These are phyloP conservation scores for Penicillium expansum DNA, from an alignment of 2,329 filamentous ascomycete species.

Conservation along the genomic window DNA sequence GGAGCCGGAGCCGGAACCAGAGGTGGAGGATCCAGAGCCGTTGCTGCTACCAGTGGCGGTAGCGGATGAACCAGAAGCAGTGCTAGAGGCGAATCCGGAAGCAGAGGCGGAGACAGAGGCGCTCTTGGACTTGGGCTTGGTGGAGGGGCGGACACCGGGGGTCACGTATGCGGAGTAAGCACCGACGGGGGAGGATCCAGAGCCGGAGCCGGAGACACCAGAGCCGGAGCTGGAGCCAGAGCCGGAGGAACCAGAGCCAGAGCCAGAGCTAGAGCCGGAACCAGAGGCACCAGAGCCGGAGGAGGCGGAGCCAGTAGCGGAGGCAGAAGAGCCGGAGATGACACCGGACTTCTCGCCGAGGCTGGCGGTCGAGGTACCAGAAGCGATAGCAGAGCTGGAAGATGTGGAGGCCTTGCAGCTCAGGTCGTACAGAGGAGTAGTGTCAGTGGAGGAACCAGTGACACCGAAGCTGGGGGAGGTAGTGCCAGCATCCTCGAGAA, in stretches of 20 bases:
- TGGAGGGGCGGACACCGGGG: conserved; percentile 5
- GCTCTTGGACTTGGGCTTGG: conserved; percentile 10
- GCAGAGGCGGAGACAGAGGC: conserved; percentile 8
- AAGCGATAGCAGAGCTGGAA: conserved; percentile 21
- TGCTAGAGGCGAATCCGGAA: conserved; percentile 2
- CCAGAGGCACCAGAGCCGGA: not conserved
- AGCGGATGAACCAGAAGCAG: not conserved
- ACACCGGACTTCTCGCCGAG: conserved; percentile 15
- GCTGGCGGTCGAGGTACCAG: conserved; percentile 18
- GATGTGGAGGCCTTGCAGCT: conserved; percentile 28
- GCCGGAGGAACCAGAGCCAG: conserved; percentile 9
- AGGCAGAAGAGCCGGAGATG: conserved; percentile 17
- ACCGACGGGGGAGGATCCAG: conserved; percentile 3
- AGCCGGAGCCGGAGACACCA: not conserved
- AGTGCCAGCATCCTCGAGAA: conserved; percentile 37
- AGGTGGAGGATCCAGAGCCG: conserved; percentile 10
- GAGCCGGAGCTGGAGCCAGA: conserved; percentile 16
- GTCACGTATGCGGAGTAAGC: conserved; percentile 1
- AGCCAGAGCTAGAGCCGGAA: not conserved
- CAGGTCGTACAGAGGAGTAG: conserved; percentile 40
- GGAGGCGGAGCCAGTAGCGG: conserved; percentile 11
- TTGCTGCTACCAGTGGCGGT: not conserved
- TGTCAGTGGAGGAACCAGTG: conserved; percentile 33
- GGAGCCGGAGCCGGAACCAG: conserved; percentile 7
- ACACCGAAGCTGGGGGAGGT: conserved; percentile 44